These are phyloP conservation scores for Cladosporium sp. DNA, from an alignment of 2,329 filamentous ascomycete genomes.

Conservation along the genomic window DNA sequence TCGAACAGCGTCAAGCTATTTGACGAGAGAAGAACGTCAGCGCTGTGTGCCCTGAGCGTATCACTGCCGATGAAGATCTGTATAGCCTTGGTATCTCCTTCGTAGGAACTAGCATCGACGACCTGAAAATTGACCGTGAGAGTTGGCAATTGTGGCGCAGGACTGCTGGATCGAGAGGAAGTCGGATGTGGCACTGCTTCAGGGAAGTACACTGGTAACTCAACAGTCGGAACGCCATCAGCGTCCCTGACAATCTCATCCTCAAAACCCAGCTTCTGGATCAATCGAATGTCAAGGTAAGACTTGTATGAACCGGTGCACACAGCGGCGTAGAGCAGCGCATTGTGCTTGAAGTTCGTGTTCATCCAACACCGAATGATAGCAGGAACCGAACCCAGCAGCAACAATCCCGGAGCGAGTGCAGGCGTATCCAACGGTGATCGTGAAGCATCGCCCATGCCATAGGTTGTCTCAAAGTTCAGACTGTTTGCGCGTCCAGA, in stretches of 20 bases:
- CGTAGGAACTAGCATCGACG: constrained; percentile 49
- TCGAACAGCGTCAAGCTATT: constrained; percentile 85
- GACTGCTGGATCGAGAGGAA: constrained; percentile 67
- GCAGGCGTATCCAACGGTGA: constrained; percentile 67
- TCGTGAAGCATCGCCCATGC: constrained; percentile 58
- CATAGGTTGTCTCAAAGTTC: constrained; percentile 71
- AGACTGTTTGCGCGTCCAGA: constrained; percentile 84
- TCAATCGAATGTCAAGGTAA: constrained; percentile 67
- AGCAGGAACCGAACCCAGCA: constrained; percentile 82
- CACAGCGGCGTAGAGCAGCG: constrained; percentile 83
- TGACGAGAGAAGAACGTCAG: constrained; percentile 86
- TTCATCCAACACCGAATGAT: constrained; percentile 96
- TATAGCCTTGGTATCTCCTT: constrained; percentile 57
- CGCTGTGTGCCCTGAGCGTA: constrained; percentile 76
- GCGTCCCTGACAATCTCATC: constrained; percentile 41
- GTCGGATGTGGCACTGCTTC: constrained; percentile 79
- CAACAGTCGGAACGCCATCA: constrained; percentile 64
- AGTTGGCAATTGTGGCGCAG: constrained; percentile 74
- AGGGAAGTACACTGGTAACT: constrained; percentile 79
- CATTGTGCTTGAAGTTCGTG: constrained; percentile 81
- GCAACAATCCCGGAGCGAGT: constrained; percentile 77
- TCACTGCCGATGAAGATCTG: constrained; percentile 90
- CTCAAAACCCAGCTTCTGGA: constrained; percentile 68
- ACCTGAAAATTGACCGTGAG: constrained; percentile 76
- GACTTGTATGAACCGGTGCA: constrained; percentile 91